Evolutionary conservation across 208 protist genomes (phyloP), one percentile per base, ranked within the genome.

Genomic region (Trypanosoma theileri): DNA sequence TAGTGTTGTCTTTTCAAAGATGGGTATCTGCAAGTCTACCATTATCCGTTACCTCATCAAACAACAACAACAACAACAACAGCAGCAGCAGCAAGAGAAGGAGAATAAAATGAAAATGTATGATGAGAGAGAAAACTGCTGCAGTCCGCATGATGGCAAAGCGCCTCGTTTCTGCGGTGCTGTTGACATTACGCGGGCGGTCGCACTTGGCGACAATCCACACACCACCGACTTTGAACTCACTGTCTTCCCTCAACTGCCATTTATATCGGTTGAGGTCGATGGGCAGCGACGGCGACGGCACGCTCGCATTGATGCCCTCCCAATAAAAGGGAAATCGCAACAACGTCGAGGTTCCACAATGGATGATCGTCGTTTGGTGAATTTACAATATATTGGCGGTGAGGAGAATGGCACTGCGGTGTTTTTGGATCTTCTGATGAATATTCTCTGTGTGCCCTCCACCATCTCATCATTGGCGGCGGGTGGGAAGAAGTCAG

Each of bases 1-100:
- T 73, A 95, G 90, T 67, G 85, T 93, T 57, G 86, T 93, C 24
- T 92, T 95, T 71, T 88, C 85, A 44, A 92, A 92, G 75, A 60
- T 90, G 17, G 90, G 90, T 55, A 71, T 95, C n/a, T 91, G 81
- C 71, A 95, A 95, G 69, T 93, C 90, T 8, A 93, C 90, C 0
- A 71, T 77, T 56, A 69, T 95, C 72, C 82, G 87, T 7, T 95
- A 95, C 55, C 72, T 95, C n/a, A 73, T 88, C 4, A 86, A 80
- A 12, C 77, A 75, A 52, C 72, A 80, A 40, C 72, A 71, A 14
- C 60, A 72, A 9, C 59, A 71, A 54, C 61, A 73, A 40, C 63
- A 74, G 45, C 69, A 66, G 35, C 28, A 35, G 28, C 28, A 35
- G 28, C 28, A 35, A 35, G 4, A 35, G 6, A 6, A 35, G 28